Evolutionary conservation across 176 grass and related monocot genomes (phyloP).

Genomic region (bread wheat (Triticum aestivum)): DNA sequence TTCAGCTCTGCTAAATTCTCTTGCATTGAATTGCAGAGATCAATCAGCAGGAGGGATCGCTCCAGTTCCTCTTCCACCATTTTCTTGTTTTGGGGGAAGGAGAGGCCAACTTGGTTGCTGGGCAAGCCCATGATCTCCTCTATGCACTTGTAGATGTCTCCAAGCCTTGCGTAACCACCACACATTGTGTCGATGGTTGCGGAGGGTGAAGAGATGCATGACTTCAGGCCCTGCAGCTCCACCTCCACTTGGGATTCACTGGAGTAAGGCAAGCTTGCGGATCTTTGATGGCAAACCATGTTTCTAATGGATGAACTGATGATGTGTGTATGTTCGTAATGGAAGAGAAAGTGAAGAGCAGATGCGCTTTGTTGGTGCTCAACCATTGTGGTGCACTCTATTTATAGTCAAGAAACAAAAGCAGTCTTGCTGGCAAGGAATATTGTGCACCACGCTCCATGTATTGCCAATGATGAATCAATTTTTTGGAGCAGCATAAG

Average conservation of each 20-base stretch:
- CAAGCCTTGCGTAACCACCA: conserved; percentile 20
- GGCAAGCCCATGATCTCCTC: conserved; percentile 41
- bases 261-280: conserved; percentile 46
- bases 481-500: not conserved
- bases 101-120: conserved; percentile 40
- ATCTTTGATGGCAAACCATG: conserved; percentile 53
- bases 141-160: conserved; percentile 21
- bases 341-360: conserved; percentile 3
- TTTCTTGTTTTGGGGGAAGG: conserved; percentile 10
- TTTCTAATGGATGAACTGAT: not conserved
- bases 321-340: not conserved
- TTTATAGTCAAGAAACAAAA: conserved; percentile 26
- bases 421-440: not conserved
- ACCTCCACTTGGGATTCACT: conserved; percentile 30
- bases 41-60: conserved; percentile 38
- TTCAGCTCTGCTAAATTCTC: conserved; percentile 33
- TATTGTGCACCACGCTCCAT: conserved; percentile 8
- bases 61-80: conserved; percentile 43
- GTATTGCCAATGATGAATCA: not conserved
- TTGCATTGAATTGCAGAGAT: conserved; percentile 33
- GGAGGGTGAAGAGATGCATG: conserved; percentile 1
- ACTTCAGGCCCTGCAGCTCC: conserved; percentile 34
- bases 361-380: not conserved
- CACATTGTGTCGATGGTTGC: not conserved
- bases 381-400: conserved; percentile 1